Evolutionary conservation across 108 stramenopile species (phyloP).

Genomic region (Epithemia pelagica): DNA sequence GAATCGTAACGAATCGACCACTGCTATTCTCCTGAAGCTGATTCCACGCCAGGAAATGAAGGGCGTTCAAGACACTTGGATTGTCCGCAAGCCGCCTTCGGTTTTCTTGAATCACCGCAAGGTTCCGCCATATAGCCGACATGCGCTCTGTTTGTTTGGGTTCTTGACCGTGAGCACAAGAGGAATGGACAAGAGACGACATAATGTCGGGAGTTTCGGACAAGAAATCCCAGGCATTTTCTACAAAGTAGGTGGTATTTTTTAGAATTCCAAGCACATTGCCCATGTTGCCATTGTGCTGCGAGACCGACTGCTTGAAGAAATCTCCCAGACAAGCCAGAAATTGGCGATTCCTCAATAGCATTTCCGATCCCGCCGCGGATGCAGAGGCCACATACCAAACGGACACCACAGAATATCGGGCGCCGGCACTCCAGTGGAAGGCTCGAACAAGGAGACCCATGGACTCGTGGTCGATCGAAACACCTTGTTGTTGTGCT

Average conservation of each 20-base stretch:
- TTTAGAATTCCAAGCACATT: conserved; percentile 35
- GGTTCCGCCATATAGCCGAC: conserved; percentile 43
- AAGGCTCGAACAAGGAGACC: not conserved
- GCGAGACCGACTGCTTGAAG: not conserved
- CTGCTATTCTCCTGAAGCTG: not conserved
- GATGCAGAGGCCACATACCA: not conserved
- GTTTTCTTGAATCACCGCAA: conserved; percentile 22
- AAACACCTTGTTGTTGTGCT: not conserved
- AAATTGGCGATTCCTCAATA: not conserved
- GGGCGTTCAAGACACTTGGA: conserved; percentile 20
- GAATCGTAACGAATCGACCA: conserved; percentile 3
- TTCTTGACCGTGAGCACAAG: not conserved
- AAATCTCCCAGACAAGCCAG: not conserved
- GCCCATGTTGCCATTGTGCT: not conserved
- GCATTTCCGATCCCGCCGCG: not conserved
- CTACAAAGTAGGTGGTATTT: conserved; percentile 36
- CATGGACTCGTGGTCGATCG: not conserved
- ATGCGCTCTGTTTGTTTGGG: conserved; percentile 23
- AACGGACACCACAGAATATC: not conserved
- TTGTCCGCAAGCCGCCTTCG: conserved; percentile 21
- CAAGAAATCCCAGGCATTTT: conserved; percentile 23
- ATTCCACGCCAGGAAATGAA: conserved; percentile 14
- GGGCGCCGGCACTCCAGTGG: not conserved
- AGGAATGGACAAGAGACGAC: conserved; percentile 12
- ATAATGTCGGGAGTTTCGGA: conserved; percentile 9